Percentiles rank a stretch among this genome's conserved stretches.
Conservation (phyloP, 1,284 basidiomycete species). For the Wallemia ichthyophaga region DNA sequence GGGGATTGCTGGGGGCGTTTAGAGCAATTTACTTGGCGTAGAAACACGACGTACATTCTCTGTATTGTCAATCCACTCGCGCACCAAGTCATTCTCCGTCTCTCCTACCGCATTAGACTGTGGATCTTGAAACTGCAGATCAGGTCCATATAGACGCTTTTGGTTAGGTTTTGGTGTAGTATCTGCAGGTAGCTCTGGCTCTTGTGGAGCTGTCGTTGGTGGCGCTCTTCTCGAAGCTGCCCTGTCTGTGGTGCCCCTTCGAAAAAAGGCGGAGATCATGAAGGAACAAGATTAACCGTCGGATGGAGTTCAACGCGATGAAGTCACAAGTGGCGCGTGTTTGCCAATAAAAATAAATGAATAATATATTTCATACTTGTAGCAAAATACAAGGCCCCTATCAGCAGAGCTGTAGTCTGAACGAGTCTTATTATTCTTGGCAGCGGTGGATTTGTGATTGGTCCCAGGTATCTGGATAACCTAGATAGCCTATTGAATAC, state of each 20-base stretch:
- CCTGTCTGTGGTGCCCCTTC: neutral
- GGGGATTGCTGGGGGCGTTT: neutral
- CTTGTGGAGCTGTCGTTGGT: neutral
- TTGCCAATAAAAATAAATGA: too few relatives aligned
- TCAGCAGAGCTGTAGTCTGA: too few relatives aligned
- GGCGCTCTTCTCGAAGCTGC: too few relatives aligned
- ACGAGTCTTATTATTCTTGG: too few relatives aligned
- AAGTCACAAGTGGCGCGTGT: too few relatives aligned
- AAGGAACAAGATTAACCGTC: too few relatives aligned
- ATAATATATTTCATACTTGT: too few relatives aligned
- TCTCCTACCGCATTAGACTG: neutral
- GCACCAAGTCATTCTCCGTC: neutral
- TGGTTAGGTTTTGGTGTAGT: neutral
- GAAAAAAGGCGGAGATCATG: neutral
- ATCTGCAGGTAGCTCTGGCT: neutral
- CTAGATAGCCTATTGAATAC: too few relatives aligned
- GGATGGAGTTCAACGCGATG: too few relatives aligned
- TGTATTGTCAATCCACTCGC: neutral
- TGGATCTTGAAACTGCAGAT: neutral
- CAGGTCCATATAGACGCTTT: neutral
- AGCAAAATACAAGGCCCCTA: too few relatives aligned
- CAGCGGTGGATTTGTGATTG: too few relatives aligned
- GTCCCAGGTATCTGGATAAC: too few relatives aligned
- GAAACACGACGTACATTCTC: neutral
- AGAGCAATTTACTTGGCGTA: neutral